Evolutionary conservation across 2,329 filamentous ascomycete species (phyloP), one percentile per base, ranked within the genome.

Genomic region (Magnaporthiopsis poae): DNA sequence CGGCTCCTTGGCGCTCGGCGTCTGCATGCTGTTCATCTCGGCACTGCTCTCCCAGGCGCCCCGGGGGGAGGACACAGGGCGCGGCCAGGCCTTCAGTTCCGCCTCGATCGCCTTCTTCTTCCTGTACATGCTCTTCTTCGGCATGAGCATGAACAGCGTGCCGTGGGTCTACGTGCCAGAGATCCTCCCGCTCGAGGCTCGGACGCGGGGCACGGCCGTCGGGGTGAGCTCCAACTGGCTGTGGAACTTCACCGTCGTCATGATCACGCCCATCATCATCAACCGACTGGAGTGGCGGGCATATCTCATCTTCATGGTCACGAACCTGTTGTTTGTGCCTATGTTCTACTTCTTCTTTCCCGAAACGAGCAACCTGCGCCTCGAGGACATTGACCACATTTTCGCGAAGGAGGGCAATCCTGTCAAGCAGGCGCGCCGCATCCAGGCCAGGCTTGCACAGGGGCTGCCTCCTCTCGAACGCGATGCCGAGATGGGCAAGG

Each of bases 361-460:
- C 0, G 84, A 86, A 71, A 86, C 83, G 0, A 76, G 75, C 31
- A 80, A 80, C 60, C 73, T 82, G 11, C 76, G 74, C 1, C 75
- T 85, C 0, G 82, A 85, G 69, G 81, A 85, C 68, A 82, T 85
- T 46, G 82, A 84, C 69, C 74, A 77, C 31, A 75, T 83, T 70
- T 83, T 84, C 66, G 36, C 61, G 18, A 46, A 46, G 13, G 13
- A 15, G 2, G 39, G 39, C 39, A 13, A 46, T 5, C 39, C 39
- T 18, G 39, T 46, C 39, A 46, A 18, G 39, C 39, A 18, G 39
- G 39, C 39, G 39, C 39, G 39, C 4, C 39, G 39, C 11, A 46
- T 46, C 39, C 39, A 46, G 39, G 39, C 39, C 39, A 46, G 39
- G 39, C 39, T 46, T 18, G 39, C 39, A 3, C 39, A 18, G 39